Conservation (phyloP, 2,329 filamentous ascomycete species). For the Hymenoscyphus linearis region DNA sequence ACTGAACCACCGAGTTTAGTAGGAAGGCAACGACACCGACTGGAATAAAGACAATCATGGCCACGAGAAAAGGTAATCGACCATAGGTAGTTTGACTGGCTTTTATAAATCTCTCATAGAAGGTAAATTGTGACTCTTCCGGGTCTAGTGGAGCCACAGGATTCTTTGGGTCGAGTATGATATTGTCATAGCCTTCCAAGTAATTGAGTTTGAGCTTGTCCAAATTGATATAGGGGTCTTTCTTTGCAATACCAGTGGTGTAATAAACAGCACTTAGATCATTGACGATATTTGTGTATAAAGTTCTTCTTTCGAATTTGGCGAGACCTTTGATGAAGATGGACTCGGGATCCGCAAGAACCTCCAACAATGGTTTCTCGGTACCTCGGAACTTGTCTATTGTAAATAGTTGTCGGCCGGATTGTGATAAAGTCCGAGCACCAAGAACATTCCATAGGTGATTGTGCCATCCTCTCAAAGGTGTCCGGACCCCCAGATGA, state of each 20-base stretch:
- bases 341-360: conserved; percentile 76
- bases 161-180: conserved; percentile 64
- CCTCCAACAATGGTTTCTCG: conserved; percentile 69
- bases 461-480: conserved; percentile 59
- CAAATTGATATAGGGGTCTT: conserved; percentile 69
- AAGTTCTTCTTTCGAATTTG: conserved; percentile 67
- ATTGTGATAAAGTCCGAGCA: conserved; percentile 72
- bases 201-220: conserved; percentile 68
- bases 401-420: conserved; percentile 80
- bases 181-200: conserved; percentile 64
- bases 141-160: conserved; percentile 49
- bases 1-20: conserved; percentile 72
- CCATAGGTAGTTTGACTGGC: conserved; percentile 31
- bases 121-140: conserved; percentile 22
- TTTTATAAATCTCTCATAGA: conserved; percentile 23
- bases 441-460: conserved; percentile 79
- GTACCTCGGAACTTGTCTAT: conserved; percentile 83
- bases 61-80: conserved; percentile 57
- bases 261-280: conserved; percentile 79
- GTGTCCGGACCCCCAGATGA: conserved; percentile 70
- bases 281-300: conserved; percentile 86
- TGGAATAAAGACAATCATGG: conserved; percentile 67
- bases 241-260: conserved; percentile 71
- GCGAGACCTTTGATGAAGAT: conserved; percentile 79
- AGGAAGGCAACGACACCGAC: conserved; percentile 68